Base-by-base conservation (phyloP, 306 rosid species). In the Rosa chinensis region DNA sequence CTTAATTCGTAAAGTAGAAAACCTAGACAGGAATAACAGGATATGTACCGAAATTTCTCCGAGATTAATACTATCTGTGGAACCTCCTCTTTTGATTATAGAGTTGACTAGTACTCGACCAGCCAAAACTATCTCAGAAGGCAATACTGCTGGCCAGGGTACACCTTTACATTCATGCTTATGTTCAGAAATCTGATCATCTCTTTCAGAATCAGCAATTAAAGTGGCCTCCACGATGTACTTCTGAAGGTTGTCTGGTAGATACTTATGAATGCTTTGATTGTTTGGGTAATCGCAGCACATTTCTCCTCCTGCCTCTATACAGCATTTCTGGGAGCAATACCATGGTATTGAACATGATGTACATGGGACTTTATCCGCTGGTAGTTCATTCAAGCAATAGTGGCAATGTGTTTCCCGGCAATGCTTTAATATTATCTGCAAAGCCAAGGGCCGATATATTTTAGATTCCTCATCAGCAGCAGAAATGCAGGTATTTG, bases 341-440 rank as follows among this genome's bases (percentile, higher is more conserved):
- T 92, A 94, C 79, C 86, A 74, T 45, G 98, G 92, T 83, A 87
- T 87, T 48, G 97, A 90, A 83, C 98, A 94, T 18, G 93, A 90
- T 72, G 78, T 73, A 89, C 98, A 94, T 39, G 98, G 90, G 78
- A 94, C 92, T 75, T 77, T 87, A 85, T 94, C 96, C 20, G 78
- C 86, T 68, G 98, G 96, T 64, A 94, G 92, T 78, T 94, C 96
- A 85, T 92, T 89, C 86, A 94, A 80, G 87, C 98, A 92, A 87
- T 85, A 89, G 82, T 92, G 98, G 79, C 98, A 94, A 89, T 90
- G 96, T 63, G 92, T 92, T 80, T 90, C 97, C 58, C 96, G 90
- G 70, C 89, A 90, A 77, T 84, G 90, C 91, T 92, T 94, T 76
- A 84, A 80, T 75, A 92, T 85, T 85, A 94, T 82, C 98, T 94